Evolutionary conservation across 2,329 filamentous ascomycete genomes (phyloP).

Genomic region (Tolypocladium guangdongense): DNA sequence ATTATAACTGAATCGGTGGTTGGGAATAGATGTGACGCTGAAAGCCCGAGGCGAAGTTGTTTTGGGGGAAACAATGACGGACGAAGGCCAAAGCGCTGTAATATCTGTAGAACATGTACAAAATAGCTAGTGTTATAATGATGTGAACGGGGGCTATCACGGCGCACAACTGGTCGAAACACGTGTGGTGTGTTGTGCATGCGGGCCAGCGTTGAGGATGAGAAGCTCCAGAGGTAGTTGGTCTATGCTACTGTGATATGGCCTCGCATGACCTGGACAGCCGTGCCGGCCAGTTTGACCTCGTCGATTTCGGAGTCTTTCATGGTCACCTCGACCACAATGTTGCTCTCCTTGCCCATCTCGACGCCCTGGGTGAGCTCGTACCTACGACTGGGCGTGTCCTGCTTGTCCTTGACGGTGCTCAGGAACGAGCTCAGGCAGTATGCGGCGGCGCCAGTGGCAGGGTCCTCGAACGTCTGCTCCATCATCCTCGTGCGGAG

Average conservation of each 20-base stretch:
- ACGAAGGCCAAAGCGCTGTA: conserved; percentile 14
- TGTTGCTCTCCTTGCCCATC: conserved; percentile 49
- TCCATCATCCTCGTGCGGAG: conserved; percentile 53
- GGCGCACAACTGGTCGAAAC: conserved; percentile 7
- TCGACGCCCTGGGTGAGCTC: conserved; percentile 55
- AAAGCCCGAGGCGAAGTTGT: conserved; percentile 7
- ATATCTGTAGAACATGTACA: conserved; percentile 26
- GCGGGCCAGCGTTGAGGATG: neutral
- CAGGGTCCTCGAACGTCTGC: conserved; percentile 42
- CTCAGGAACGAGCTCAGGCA: conserved; percentile 45
- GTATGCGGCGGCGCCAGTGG: conserved; percentile 52
- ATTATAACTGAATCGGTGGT: neutral
- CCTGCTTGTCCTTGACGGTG: conserved; percentile 22
- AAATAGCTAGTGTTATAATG: conserved; percentile 17
- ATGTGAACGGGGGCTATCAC: conserved; percentile 5
- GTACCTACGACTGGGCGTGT: conserved; percentile 27
- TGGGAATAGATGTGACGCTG: conserved; percentile 8
- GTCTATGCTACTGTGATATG: conserved; percentile 8
- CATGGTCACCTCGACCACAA: conserved; percentile 32
- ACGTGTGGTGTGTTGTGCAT: neutral
- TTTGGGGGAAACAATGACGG: conserved; percentile 13
- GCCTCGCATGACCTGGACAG: conserved; percentile 24
- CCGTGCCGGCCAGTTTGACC: conserved; percentile 23
- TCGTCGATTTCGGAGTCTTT: conserved; percentile 18
- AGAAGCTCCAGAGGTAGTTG: neutral